Base-by-base conservation (phyloP, 768 basidiomycete genomes). In the Psilocybe cyanescens region DNA sequence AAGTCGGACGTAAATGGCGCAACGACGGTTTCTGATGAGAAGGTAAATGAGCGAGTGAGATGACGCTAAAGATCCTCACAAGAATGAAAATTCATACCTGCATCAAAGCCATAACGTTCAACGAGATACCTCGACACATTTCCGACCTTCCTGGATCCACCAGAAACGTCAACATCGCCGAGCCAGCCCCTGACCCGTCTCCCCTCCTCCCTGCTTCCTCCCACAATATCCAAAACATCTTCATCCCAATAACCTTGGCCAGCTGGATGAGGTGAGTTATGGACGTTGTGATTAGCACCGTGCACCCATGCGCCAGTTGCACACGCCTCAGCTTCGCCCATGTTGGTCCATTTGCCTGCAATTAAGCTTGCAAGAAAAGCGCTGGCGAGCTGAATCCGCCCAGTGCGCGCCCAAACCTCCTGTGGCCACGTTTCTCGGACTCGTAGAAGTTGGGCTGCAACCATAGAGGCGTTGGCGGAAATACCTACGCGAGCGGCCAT, bases 251-350 rank as follows among this genome's bases (percentile, higher is more conserved):
- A 82, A 0, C 85, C 82, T 46, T 79, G 78, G n/a, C 73, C 58
- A 2, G 55, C 54, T 3, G 61, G 57, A 30, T 60, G 50, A 6
- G 71, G 58, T 2, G 70, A 61, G 47, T 66, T 75, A 1, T 66
- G 65, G 2, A 70, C 61, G 47, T 66, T 75, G 2, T 66, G 65
- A 58, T 74, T 75, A 3, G 71, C 68, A 54, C 79, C 85, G 86
- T 89, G 86, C 4, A 86, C 80, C 91, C 91, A 94, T 77, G 93
- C 81, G 3, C 92, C 92, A 0, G 89, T 91, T 0, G 88, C 85
- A 66, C 86, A 88, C 0, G 92, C 92, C 68, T 94, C 91, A 0
- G 90, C 81, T 71, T 92, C 91, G 31, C 84, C 81, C 81, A 92
- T 87, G 28, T 81, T 78, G 46, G 87, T 84, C 85, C 88, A 89